phyloP scores from a whole-genome alignment of 2,329 filamentous ascomycete species.

The Chrysoporthe deuterocubensis region DNA sequence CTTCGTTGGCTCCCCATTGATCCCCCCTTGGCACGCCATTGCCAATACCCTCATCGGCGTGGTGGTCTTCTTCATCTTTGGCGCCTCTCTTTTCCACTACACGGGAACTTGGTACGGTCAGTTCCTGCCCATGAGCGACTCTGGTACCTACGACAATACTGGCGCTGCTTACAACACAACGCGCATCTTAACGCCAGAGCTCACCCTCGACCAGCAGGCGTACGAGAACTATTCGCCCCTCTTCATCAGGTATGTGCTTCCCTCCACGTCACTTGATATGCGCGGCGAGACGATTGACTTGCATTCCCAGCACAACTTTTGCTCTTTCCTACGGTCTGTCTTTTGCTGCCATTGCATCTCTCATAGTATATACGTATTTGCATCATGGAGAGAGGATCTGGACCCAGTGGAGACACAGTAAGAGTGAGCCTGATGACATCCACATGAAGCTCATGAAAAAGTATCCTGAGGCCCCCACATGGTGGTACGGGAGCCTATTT shows the following conservation, averaged over 20 bases:
- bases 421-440: constrained; percentile 63
- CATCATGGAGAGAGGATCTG: constrained; percentile 71
- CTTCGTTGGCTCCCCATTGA: constrained; percentile 69
- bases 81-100: constrained; percentile 65
- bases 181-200: constrained; percentile 63
- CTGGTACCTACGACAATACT: constrained; percentile 73
- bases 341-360: constrained; percentile 71
- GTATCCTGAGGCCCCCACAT: constrained; percentile 65
- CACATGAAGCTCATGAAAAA: constrained; percentile 68
- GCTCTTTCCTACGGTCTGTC: constrained; percentile 71
- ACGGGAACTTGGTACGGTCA: constrained; percentile 66
- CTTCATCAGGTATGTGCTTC: constrained; percentile 56
- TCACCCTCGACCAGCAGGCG: constrained; percentile 64
- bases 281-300: not conserved
- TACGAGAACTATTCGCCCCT: constrained; percentile 71
- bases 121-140: constrained; percentile 72
- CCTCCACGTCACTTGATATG: not conserved
- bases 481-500: constrained; percentile 67
- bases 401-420: constrained; percentile 63
- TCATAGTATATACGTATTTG: constrained; percentile 70
- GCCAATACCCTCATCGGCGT: constrained; percentile 73
- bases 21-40: constrained; percentile 75
- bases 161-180: constrained; percentile 66
- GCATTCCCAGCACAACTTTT: constrained; percentile 65
- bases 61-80: constrained; percentile 66